phyloP scores from a whole-genome alignment of 352 stramenopile genomes.

The Phytophthora agathidicida region DNA sequence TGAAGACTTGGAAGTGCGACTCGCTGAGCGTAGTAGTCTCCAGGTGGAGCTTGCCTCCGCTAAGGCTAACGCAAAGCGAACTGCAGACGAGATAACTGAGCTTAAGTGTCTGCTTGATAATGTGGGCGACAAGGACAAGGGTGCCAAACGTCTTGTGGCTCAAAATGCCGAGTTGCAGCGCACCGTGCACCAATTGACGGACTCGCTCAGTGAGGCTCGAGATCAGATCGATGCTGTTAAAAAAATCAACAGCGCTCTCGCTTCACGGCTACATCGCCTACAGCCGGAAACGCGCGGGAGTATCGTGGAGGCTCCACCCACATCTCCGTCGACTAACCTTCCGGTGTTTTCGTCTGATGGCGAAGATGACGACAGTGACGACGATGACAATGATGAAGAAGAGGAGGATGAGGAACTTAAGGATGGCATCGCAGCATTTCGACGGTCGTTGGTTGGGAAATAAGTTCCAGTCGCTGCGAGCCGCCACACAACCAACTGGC shows the following conservation, averaged over 20 bases:
- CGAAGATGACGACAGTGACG: constrained; percentile 56
- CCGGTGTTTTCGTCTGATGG: constrained; percentile 62
- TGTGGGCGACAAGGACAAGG: constrained; percentile 74
- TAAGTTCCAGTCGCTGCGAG: too few relatives aligned
- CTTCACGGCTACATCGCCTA: constrained; percentile 62
- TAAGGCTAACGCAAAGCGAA: constrained; percentile 61
- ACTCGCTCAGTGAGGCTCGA: constrained; percentile 70
- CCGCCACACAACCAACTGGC: too few relatives aligned
- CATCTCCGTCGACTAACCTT: constrained; percentile 40
- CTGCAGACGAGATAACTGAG: constrained; percentile 59
- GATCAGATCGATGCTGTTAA: constrained; percentile 77
- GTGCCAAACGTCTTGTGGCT: constrained; percentile 53
- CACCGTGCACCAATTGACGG: constrained; percentile 74
- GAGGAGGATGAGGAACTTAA: constrained; percentile 37
- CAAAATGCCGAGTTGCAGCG: constrained; percentile 77
- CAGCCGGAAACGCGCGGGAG: constrained; percentile 59
- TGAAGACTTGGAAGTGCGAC: constrained; percentile 55
- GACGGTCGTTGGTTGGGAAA: constrained; percentile 37
- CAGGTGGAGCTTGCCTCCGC: constrained; percentile 54
- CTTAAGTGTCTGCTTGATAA: constrained; percentile 65
- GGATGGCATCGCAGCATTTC: constrained; percentile 47
- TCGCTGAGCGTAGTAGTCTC: constrained; percentile 67
- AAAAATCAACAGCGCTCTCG: constrained; percentile 78
- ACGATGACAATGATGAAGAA: constrained; percentile 52
- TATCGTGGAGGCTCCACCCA: constrained; percentile 49